phyloP scores from a whole-genome alignment of 1,284 basidiomycete species.

The Cutaneotrichosporon dermatis region DNA sequence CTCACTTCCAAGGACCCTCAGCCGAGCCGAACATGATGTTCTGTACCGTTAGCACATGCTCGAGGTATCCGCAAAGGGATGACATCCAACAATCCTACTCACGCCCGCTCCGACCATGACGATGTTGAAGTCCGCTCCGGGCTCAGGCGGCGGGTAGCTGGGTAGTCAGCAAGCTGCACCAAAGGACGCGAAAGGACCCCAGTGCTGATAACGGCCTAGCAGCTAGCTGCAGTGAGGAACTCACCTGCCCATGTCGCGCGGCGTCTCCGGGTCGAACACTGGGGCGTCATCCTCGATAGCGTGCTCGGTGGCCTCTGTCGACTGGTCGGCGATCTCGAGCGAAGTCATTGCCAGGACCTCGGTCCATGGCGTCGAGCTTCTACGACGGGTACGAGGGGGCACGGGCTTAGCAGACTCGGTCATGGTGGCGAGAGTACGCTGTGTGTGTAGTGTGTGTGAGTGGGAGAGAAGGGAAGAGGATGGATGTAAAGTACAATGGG shows the following conservation, averaged over 20 bases:
- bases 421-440: no score
- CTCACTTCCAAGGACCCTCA: constrained; percentile 57
- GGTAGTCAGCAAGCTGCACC: background rate
- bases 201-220: no score
- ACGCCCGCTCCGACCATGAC: constrained; percentile 82
- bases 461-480: no score
- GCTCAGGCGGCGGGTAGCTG: constrained; percentile 26
- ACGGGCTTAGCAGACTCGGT: no score
- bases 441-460: no score
- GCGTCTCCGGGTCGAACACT: constrained; percentile 13
- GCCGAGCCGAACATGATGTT: constrained; percentile 92
- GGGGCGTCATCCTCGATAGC: constrained; percentile 6
- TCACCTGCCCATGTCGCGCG: constrained; percentile 9
- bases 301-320: constrained; percentile 1
- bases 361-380: constrained; percentile 10
- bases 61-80: background rate
- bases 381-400: no score
- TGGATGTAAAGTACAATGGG: no score
- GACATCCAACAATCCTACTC: constrained; percentile 18
- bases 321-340: background rate
- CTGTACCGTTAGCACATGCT: constrained; percentile 15
- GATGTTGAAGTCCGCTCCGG: constrained; percentile 71
- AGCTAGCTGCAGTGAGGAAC: background rate
- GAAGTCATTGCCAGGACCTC: constrained; percentile 14
- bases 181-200: no score